Conservation (phyloP, 805 yeast genomes). For the Saccharomycopsis babjevae region DNA sequence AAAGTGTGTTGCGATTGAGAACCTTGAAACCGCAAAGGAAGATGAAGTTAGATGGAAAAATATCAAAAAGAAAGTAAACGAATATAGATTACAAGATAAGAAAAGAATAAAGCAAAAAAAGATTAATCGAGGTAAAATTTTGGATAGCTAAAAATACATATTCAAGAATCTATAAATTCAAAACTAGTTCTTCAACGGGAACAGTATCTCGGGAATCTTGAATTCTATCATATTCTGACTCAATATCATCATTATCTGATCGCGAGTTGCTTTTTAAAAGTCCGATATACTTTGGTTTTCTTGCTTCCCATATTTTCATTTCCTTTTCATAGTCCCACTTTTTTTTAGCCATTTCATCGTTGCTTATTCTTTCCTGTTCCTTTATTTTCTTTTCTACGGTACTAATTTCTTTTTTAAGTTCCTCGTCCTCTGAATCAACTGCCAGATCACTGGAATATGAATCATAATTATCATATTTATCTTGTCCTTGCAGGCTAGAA, state of each 20-base stretch:
- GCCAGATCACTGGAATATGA: slow-evolving; percentile 26
- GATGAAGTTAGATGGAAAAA: slow-evolving; percentile 39
- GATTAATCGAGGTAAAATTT: slow-evolving; percentile 23
- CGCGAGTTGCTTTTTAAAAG: not conserved
- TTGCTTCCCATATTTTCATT: slow-evolving; percentile 40
- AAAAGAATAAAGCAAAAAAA: slow-evolving; percentile 28
- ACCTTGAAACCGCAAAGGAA: slow-evolving; percentile 35
- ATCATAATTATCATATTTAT: slow-evolving; percentile 27
- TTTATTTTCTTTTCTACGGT: slow-evolving; percentile 28
- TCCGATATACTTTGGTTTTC: slow-evolving; percentile 8
- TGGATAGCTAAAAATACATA: not conserved
- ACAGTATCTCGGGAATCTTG: not conserved
- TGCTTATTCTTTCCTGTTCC: slow-evolving; percentile 28
- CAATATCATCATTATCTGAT: not conserved
- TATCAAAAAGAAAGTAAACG: slow-evolving; percentile 26
- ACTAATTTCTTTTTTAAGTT: slow-evolving; percentile 23
- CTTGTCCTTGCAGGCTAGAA: slow-evolving; percentile 24
- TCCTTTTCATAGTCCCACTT: slow-evolving; percentile 58
- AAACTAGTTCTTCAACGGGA: slow-evolving; percentile 6
- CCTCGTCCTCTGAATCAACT: slow-evolving; percentile 23
- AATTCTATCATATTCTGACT: not conserved
- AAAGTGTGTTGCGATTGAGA: slow-evolving; percentile 34
- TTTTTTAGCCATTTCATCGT: slow-evolving; percentile 26
- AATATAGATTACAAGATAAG: slow-evolving; percentile 29
- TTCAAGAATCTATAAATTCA: not conserved